Evolutionary conservation across 495 filamentous ascomycete species (phyloP).

Genomic region (Penicillium pulvis): DNA sequence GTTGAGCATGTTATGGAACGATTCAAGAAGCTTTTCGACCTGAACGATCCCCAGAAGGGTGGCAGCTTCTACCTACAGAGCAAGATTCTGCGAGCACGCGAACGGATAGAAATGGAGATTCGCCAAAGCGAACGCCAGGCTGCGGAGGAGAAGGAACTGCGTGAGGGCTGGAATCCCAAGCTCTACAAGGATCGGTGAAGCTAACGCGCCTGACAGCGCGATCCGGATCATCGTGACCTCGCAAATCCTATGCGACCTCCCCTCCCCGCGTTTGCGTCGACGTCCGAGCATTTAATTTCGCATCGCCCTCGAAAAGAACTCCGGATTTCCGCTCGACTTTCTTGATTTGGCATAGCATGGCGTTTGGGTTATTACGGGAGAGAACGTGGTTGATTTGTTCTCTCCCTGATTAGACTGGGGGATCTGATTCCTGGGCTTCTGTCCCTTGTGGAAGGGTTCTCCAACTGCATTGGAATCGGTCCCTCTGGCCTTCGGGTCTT

Average conservation of each 20-base stretch:
- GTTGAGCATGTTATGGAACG: slow-evolving; percentile 76
- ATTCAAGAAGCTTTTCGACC: slow-evolving; percentile 94
- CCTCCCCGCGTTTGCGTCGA: slow-evolving; percentile 9
- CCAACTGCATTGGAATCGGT: slow-evolving; percentile 8
- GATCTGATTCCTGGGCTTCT: slow-evolving; percentile 27
- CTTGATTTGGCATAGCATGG: slow-evolving; percentile 53
- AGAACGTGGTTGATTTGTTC: slow-evolving; percentile 14
- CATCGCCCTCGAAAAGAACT: slow-evolving; percentile 5
- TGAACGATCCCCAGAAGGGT: slow-evolving; percentile 91
- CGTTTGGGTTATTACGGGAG: slow-evolving; percentile 44
- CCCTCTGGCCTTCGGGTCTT: slow-evolving; percentile 19
- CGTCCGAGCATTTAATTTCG: slow-evolving; percentile 9
- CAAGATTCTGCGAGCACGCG: slow-evolving; percentile 87
- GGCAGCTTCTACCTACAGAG: slow-evolving; percentile 98
- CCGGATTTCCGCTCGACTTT: slow-evolving; percentile 22
- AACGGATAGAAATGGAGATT: slow-evolving; percentile 85
- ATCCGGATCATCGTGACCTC: slow-evolving; percentile 1
- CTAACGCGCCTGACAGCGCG: neutral
- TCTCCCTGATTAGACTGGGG: slow-evolving; percentile 22
- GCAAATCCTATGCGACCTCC: neutral
- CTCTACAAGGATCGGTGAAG: slow-evolving; percentile 81
- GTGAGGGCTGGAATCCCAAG: slow-evolving; percentile 91
- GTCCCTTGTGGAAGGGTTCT: slow-evolving; percentile 12
- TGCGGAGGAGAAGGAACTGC: slow-evolving; percentile 65
- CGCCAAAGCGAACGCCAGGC: slow-evolving; percentile 50